A percentile compares a stretch with the other conserved stretches of the same genome.
These are phyloP conservation scores for Stramenopiles sp. DNA, from an alignment of 352 stramenopile species.

Conservation along the genomic window DNA sequence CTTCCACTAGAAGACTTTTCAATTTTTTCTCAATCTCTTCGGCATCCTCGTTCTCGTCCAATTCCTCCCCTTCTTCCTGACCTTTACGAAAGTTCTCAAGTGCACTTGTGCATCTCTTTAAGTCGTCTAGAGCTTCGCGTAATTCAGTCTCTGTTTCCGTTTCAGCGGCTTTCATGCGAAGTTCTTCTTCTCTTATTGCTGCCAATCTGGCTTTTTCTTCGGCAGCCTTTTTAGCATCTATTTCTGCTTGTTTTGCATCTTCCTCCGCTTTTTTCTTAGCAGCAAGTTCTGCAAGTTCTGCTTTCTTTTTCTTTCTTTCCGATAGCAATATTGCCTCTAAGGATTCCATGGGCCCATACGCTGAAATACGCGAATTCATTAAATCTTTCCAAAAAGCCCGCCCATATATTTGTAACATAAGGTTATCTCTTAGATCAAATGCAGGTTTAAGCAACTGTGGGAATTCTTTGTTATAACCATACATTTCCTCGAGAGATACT, in stretches of 20 bases:
- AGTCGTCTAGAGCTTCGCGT: background rate
- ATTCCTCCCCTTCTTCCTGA: background rate
- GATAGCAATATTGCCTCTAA: background rate
- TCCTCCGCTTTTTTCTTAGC: background rate
- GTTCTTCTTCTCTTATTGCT: background rate
- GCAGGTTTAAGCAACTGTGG: constrained; percentile 26
- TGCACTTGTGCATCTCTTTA: background rate
- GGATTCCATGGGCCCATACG: background rate
- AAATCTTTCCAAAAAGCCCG: background rate
- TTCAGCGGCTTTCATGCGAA: background rate
- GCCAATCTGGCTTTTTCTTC: background rate
- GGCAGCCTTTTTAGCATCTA: background rate
- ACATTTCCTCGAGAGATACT: constrained; percentile 27
- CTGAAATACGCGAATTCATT: background rate
- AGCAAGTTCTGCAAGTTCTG: background rate
- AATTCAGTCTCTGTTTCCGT: background rate
- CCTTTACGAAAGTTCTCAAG: background rate
- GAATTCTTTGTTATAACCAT: constrained; percentile 27
- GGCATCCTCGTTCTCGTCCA: background rate
- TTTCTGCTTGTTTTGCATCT: background rate
- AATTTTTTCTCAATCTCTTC: background rate
- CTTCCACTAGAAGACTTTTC: background rate
- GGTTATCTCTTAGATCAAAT: constrained; percentile 25
- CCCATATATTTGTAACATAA: background rate
- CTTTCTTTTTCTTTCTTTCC: background rate